These are phyloP conservation scores for Linnemannia exigua DNA, from an alignment of 192 early-diverging fungal species.

Conservation along the genomic window DNA sequence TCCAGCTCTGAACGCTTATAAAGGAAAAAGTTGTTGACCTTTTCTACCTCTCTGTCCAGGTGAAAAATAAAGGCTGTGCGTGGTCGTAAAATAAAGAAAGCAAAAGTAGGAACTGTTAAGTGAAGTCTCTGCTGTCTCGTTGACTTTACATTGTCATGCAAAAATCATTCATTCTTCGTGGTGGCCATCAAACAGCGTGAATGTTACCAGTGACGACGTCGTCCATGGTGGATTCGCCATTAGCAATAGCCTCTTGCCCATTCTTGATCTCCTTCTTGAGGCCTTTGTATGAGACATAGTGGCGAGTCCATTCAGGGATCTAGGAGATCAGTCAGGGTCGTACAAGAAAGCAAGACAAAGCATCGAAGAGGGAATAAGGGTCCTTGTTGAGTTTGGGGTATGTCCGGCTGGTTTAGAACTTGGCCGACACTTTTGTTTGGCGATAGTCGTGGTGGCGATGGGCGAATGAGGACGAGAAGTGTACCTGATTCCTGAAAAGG, in stretches of 20 bases:
- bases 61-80: conserved; percentile 80
- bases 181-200: background rate
- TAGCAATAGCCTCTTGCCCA: conserved; percentile 39
- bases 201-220: conserved; percentile 56
- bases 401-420: background rate
- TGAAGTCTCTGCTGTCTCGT: background rate
- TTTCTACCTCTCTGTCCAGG: conserved; percentile 89
- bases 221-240: conserved; percentile 33
- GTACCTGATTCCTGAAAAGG: conserved; percentile 61
- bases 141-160: background rate
- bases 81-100: conserved; percentile 27
- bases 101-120: conserved; percentile 51
- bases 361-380: background rate
- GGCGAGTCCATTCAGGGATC: conserved; percentile 69
- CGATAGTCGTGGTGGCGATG: too few relatives aligned
- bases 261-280: conserved; percentile 85
- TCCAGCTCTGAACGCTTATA: conserved; percentile 85
- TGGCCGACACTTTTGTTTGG: too few relatives aligned
- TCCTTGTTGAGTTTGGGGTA: background rate
- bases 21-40: conserved; percentile 84
- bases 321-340: conserved; percentile 12
- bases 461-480: background rate
- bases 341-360: background rate
- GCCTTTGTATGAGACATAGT: conserved; percentile 75
- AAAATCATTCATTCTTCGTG: background rate